These are phyloP conservation scores for Pseudomassariella vexata DNA, from an alignment of 2,329 filamentous ascomycete species.

Conservation along the genomic window DNA sequence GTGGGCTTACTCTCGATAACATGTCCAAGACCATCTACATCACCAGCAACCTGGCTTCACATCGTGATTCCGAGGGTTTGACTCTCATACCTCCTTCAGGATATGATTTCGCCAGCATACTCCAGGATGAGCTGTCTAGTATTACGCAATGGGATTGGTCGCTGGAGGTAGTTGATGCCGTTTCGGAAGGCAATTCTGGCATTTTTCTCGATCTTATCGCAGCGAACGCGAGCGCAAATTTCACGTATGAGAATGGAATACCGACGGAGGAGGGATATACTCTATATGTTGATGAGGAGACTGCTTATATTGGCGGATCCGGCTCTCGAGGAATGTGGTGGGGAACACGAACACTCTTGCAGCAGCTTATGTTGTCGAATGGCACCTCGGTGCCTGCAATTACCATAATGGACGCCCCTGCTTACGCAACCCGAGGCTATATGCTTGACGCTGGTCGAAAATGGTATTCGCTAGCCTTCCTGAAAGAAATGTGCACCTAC, in stretches of 20 bases:
- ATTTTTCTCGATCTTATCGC: conserved; percentile 34
- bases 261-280: conserved; percentile 44
- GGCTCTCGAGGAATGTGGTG: conserved; percentile 40
- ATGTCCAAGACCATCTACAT: conserved; percentile 32
- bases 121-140: conserved; percentile 35
- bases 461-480: conserved; percentile 33
- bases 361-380: conserved; percentile 28
- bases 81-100: conserved; percentile 46
- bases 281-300: conserved; percentile 27
- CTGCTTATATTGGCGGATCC: conserved; percentile 31
- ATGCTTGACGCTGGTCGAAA: conserved; percentile 38
- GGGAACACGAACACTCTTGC: conserved; percentile 39
- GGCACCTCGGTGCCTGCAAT: conserved; percentile 24
- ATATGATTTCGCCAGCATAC: conserved; percentile 40
- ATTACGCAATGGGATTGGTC: conserved; percentile 35
- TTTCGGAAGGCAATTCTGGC: conserved; percentile 27
- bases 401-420: conserved; percentile 30
- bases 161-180: conserved; percentile 27
- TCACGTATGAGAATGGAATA: conserved; percentile 41
- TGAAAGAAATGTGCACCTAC: conserved; percentile 38
- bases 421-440: conserved; percentile 36
- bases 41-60: conserved; percentile 28
- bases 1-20: conserved; percentile 8
- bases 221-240: conserved; percentile 13
- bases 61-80: conserved; percentile 36